Percentiles rank a stretch among this genome's conserved stretches.
phyloP scores from a whole-genome alignment of 2,329 filamentous ascomycete species.

The Penicillium sp. region DNA sequence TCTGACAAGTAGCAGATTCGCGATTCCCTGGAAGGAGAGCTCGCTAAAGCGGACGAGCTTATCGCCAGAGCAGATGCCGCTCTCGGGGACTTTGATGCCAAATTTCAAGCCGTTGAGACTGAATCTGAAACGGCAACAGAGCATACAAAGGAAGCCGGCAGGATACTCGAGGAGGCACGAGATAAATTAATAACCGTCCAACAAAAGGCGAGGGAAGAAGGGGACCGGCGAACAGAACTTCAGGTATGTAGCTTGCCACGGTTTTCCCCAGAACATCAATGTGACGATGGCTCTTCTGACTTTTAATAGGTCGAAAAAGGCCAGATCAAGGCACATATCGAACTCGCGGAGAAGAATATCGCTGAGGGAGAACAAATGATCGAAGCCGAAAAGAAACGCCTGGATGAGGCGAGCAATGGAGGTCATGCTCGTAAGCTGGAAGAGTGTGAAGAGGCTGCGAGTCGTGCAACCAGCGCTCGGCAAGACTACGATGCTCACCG shows the following conservation, averaged over 20 bases:
- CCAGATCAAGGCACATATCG: constrained; percentile 61
- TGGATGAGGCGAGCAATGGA: constrained; percentile 70
- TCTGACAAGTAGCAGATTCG: constrained; percentile 28
- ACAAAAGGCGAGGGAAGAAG: constrained; percentile 44
- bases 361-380: constrained; percentile 48
- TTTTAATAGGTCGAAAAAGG: constrained; percentile 64
- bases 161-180: constrained; percentile 44
- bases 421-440: constrained; percentile 62
- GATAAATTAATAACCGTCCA: constrained; percentile 41
- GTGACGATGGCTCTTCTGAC: constrained; percentile 12
- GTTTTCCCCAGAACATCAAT: background rate
- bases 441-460: constrained; percentile 60
- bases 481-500: constrained; percentile 44
- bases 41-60: constrained; percentile 43
- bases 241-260: background rate
- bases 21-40: constrained; percentile 36
- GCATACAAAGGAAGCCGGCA: constrained; percentile 46
- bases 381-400: constrained; percentile 50
- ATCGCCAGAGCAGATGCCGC: constrained; percentile 50
- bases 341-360: constrained; percentile 49
- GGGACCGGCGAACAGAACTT: background rate
- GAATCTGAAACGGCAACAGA: constrained; percentile 42
- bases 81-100: constrained; percentile 46
- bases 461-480: constrained; percentile 48
- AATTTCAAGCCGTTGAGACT: constrained; percentile 45